A percentile compares a stretch with the other conserved stretches of the same genome.
Conservation (phyloP, 108 stramenopile genomes). For the Cyclotella cryptica region DNA sequence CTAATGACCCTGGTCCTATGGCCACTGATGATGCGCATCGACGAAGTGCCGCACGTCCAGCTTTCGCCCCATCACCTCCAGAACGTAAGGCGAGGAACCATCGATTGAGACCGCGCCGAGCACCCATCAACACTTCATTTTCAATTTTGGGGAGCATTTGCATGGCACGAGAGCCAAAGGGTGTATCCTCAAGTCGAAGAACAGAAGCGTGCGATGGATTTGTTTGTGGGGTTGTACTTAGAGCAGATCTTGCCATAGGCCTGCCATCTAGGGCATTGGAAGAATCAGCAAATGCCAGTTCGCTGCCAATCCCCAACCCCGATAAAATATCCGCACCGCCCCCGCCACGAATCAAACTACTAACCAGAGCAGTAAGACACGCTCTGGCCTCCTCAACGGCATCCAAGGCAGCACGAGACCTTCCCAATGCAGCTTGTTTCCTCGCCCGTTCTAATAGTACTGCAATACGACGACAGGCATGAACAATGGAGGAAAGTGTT, state of each 20-base stretch:
- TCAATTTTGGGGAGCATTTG: slow-evolving; percentile 90
- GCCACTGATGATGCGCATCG: slow-evolving; percentile 73
- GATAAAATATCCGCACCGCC: no score
- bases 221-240: background rate
- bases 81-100: slow-evolving; percentile 88
- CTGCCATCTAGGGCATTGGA: background rate
- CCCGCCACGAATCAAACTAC: slow-evolving; percentile 56
- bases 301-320: slow-evolving; percentile 3
- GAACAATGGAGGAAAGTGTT: slow-evolving; percentile 78
- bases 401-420: slow-evolving; percentile 81
- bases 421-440: slow-evolving; percentile 79
- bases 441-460: slow-evolving; percentile 76
- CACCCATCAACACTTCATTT: slow-evolving; percentile 87
- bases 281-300: background rate
- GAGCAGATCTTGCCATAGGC: background rate
- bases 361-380: slow-evolving; percentile 77
- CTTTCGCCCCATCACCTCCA: slow-evolving; percentile 91
- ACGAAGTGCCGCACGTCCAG: slow-evolving; percentile 84
- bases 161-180: slow-evolving; percentile 85
- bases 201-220: slow-evolving; percentile 40
- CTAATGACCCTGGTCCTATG: slow-evolving; percentile 74
- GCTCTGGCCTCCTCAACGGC: slow-evolving; percentile 89
- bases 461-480: slow-evolving; percentile 81
- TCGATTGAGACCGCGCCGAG: slow-evolving; percentile 80
- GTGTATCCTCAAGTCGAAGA: slow-evolving; percentile 80